Base-by-base conservation (phyloP, 495 filamentous ascomycete species). In the Aspergillus taichungensis region DNA sequence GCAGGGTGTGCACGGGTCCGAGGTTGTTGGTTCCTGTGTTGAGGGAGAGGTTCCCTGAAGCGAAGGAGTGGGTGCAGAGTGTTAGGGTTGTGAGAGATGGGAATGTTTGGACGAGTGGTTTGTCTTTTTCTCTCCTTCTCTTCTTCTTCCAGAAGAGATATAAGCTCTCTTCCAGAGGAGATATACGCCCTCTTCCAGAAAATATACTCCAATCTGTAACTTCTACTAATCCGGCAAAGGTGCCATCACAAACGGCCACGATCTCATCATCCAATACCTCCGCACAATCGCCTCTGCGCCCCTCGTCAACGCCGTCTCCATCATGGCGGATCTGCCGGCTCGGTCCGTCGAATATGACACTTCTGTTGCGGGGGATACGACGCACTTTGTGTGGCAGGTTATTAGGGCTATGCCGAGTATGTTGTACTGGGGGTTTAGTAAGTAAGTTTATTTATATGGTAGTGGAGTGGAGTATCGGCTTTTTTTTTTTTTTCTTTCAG, bases 161-260 rank as follows among this genome's bases (percentile, higher is more conserved):
- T n/a, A n/a, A n/a, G n/a, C n/a, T n/a, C n/a, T n/a, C n/a, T n/a
- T n/a, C n/a, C n/a, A n/a, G n/a, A n/a, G n/a, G n/a, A n/a, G n/a
- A n/a, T n/a, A 37, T 37, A 37, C 13, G 24, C 11, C 13, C 13
- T 5, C 24, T 14, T 37, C 34, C 34, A 5, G 10, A 3, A 12
- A 6, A n/a, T 37, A 14, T 37, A 37, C 34, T 37, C 24, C 12
- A 14, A 5, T 37, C 34, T 37, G 10, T 37, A 11, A 12, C 24
- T 37, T 37, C n/a, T n/a, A n/a, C n/a, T n/a, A n/a, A n/a, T n/a
- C n/a, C n/a, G n/a, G n/a, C n/a, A n/a, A n/a, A 80, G 77, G 77
- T 7, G 77, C 76, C 35, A 67, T 83, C 18, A 82, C 79, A 18
- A 82, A 81, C 49, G 77, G 78, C 6, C 76, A 79, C 50, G 80